A percentile compares a stretch with the other conserved stretches of the same genome.
Conservation (phyloP, 768 basidiomycete species). For the Porphyrellus cyaneotinctus region DNA sequence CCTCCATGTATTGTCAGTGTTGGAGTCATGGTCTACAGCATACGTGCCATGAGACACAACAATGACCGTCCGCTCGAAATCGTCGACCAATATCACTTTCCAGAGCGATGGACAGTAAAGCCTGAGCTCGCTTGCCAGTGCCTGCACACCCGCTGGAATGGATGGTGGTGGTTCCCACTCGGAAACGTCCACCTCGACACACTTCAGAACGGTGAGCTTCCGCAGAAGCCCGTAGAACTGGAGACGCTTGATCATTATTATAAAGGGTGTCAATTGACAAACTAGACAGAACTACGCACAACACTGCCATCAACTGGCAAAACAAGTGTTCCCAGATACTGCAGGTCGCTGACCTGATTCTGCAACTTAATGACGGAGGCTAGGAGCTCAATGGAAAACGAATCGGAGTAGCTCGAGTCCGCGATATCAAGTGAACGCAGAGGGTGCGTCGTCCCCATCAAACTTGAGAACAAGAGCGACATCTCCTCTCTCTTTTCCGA, state of each 20-base stretch:
- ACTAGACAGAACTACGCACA: constrained; percentile 23
- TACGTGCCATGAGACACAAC: constrained; percentile 35
- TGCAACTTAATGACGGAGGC: constrained; percentile 36
- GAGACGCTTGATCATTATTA: constrained; percentile 43
- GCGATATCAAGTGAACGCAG: constrained; percentile 57
- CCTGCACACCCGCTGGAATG: constrained; percentile 50
- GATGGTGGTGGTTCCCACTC: constrained; percentile 61
- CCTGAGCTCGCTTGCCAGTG: constrained; percentile 55
- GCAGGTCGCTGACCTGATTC: constrained; percentile 37
- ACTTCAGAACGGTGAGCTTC: constrained; percentile 46
- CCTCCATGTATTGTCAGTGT: constrained; percentile 30
- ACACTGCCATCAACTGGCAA: constrained; percentile 47
- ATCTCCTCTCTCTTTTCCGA: constrained; percentile 53
- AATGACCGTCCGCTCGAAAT: constrained; percentile 54
- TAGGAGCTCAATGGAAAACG: constrained; percentile 53
- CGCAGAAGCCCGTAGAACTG: constrained; percentile 58
- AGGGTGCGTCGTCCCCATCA: constrained; percentile 41
- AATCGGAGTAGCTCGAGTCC: constrained; percentile 53
- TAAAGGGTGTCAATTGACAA: constrained; percentile 4
- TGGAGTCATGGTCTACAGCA: constrained; percentile 23
- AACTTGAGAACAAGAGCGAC: constrained; percentile 41
- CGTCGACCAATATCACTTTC: constrained; percentile 57
- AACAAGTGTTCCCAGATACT: constrained; percentile 61
- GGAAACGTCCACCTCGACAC: constrained; percentile 60
- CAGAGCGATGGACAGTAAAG: constrained; percentile 53